Evolutionary conservation across 164 flowering plant species (phyloP).

Genomic region (Stephania japonica): DNA sequence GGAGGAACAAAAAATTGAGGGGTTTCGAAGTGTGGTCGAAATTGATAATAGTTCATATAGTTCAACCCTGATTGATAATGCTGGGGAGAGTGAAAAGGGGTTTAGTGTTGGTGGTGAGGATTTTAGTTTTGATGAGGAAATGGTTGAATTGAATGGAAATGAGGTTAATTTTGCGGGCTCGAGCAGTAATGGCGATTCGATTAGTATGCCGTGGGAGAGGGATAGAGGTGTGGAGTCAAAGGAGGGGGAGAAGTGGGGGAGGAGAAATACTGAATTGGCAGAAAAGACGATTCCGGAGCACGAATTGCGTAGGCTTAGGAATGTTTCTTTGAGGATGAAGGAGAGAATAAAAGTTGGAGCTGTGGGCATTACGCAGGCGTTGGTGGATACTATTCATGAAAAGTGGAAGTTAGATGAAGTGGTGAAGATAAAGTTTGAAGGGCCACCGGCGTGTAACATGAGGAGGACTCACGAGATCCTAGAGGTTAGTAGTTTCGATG

Average conservation of each 20-base stretch:
- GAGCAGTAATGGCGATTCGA: constrained; percentile 13
- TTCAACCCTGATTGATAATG: constrained; percentile 8
- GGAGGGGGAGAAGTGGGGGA: constrained; percentile 25
- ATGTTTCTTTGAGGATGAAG: constrained; percentile 62
- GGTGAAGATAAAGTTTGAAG: constrained; percentile 83
- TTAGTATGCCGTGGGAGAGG: constrained; percentile 44
- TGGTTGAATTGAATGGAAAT: background rate
- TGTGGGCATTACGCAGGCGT: constrained; percentile 64
- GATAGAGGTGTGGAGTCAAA: constrained; percentile 16
- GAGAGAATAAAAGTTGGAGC: constrained; percentile 72
- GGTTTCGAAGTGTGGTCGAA: background rate
- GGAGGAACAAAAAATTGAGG: constrained; percentile 5
- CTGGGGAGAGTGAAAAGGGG: constrained; percentile 4
- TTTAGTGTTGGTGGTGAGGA: constrained; percentile 3
- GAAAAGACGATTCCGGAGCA: constrained; percentile 66
- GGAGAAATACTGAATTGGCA: constrained; percentile 49
- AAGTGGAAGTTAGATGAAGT: constrained; percentile 85
- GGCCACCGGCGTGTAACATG: constrained; percentile 63
- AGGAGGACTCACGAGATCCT: constrained; percentile 63
- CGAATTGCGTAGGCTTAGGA: constrained; percentile 71
- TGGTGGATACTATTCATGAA: constrained; percentile 65
- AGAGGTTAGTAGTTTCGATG: constrained; percentile 52
- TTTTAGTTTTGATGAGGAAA: background rate
- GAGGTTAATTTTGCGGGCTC: constrained; percentile 14
- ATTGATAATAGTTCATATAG: background rate